Evolutionary conservation across 1,284 basidiomycete genomes (phyloP), one percentile per base, ranked within the genome.

Genomic region (Mycena citricolor): DNA sequence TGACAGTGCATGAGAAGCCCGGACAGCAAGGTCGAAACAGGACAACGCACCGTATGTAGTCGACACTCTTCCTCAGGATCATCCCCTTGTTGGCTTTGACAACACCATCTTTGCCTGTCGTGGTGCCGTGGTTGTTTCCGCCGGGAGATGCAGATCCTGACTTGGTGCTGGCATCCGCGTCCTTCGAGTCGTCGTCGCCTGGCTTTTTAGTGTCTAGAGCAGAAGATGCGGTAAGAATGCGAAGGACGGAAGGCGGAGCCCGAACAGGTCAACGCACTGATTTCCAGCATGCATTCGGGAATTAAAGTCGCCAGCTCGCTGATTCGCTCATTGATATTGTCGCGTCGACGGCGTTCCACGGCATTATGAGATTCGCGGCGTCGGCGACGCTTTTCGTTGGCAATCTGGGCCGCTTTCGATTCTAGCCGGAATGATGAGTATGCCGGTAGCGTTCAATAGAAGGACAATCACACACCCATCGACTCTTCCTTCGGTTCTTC

Each of bases 261-360:
- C 23, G 34, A 44, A 46, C 42, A 14, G 7, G 44, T 35, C 31
- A 45, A 51, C 46, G 69, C 73, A 34, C 74, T 73, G n/a, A n/a
- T n/a, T 56, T 90, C 86, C 32, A 90, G 69, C 64, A 90, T 71
- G 57, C 83, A 83, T 62, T 91, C 90, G 2, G 92, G 92, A 48
- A 95, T 86, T 41, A 95, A 72, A 19, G 86, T 86, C 13, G 91
- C 88, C 2, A 95, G 77, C 63, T 95, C 92, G 33, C 80, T 79
- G 56, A 95, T 95, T 66, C 90, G 89, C 69, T 94, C 92, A 65
- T 95, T 95, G 64, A 95, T 95, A 62, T 93, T 94, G 61, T 94
- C 92, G 34, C 92, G 66, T 41, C 92, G 64, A 21, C 92, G 69
- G 14, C 92, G 74, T 69, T 95, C 92, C 52, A 95, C 92, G 4